Base-by-base conservation (phyloP, 257 asterid genomes). In the Primulina eburnea region DNA sequence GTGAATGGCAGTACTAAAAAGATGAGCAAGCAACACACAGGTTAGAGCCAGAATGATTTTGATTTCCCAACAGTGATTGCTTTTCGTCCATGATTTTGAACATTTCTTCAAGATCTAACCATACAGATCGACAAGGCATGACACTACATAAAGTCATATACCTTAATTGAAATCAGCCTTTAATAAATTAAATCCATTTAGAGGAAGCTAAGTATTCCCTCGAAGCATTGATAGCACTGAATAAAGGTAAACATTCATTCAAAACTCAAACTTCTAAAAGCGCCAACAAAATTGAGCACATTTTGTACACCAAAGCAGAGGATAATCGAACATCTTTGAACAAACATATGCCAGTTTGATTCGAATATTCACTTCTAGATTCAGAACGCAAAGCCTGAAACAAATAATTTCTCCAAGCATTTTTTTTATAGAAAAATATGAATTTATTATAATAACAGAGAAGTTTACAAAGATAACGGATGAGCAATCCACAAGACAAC, bases 11-110 rank as follows among this genome's bases (percentile, higher is more conserved):
- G 29, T 33, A 38, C 34, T 32, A 24, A 33, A 58, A 69, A 2
- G 73, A 57, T 69, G 40, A 72, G n/a, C 57, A 33, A 53, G 18
- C 37, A 56, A 33, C 60, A 66, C 12, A 28, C 5, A 70, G 68
- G 55, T 71, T 69, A 17, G 18, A 37, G 34, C 50, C 50, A 38
- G 50, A 38, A 38, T 38, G 47, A 38, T 38, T 38, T 38, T 38
- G 14, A 38, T 14, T 38, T 38, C 50, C 14, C 50, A 38, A 10
- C 4, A 38, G 0, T 4, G 2, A 9, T 2, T 38, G 24, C 61
- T 12, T 32, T 28, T 11, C 20, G 67, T 62, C 60, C 70, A 68
- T 47, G 9, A 29, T 65, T 52, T 53, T 35, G 71, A 57, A 75
- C 29, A 29, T 28, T 62, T 57, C 40, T 64, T 50, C 33, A 29